Percentiles rank a stretch among this genome's conserved stretches.
phyloP scores from a whole-genome alignment of 2,329 filamentous ascomycete genomes.

The Elsinoe arachidis region DNA sequence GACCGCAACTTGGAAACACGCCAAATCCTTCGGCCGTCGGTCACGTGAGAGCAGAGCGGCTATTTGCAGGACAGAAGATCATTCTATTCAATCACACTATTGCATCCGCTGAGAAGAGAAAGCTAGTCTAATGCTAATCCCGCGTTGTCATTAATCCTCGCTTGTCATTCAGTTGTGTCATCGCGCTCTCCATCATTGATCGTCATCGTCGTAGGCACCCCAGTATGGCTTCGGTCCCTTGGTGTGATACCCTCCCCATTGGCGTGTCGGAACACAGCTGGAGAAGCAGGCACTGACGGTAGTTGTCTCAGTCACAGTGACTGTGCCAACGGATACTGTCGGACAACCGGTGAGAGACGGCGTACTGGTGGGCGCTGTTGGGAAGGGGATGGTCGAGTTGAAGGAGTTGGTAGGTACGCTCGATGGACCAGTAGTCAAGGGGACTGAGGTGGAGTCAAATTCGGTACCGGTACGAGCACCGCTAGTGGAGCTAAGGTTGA shows the following conservation, averaged over 20 bases:
- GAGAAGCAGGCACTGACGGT: constrained; percentile 6
- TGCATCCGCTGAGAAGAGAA: not conserved
- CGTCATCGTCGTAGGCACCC: constrained; percentile 7
- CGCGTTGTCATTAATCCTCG: not conserved
- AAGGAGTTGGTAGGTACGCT: constrained; percentile 5
- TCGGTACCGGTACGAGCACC: constrained; percentile 11
- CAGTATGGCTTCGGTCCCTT: constrained; percentile 2
- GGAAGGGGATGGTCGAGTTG: not conserved
- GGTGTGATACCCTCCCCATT: constrained; percentile 3
- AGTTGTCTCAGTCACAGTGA: constrained; percentile 6
- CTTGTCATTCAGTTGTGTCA: not conserved
- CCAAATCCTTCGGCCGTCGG: constrained; percentile 3
- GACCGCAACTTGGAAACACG: constrained; percentile 7
- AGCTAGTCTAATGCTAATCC: constrained; percentile 1
- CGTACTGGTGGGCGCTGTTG: constrained; percentile 1
- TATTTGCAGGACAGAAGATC: constrained; percentile 7
- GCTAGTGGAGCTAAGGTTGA: constrained; percentile 2
- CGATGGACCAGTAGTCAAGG: constrained; percentile 2
- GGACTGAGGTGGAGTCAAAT: not conserved
- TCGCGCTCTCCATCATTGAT: not conserved
- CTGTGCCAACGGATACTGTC: constrained; percentile 2
- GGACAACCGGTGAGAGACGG: not conserved
- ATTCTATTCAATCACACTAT: constrained; percentile 1
- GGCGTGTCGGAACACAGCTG: not conserved
- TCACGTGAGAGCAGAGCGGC: constrained; percentile 3